phyloP scores from a whole-genome alignment of 2,329 filamentous ascomycete genomes.

The Xylaria sp. region DNA sequence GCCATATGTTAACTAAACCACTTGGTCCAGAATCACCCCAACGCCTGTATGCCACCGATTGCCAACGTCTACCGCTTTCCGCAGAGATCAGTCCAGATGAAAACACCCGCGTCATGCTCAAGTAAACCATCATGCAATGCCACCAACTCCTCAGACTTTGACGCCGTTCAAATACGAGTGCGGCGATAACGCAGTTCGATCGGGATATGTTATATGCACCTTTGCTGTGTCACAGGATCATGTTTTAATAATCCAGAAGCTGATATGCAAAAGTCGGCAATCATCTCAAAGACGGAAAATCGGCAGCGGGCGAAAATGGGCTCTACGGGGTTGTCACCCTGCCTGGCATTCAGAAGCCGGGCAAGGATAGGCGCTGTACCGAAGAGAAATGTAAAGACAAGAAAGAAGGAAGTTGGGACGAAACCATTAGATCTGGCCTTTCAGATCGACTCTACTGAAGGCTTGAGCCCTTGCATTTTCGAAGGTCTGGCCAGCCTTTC shows the following conservation, averaged over 20 bases:
- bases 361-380: constrained; percentile 17
- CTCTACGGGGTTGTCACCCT: constrained; percentile 33
- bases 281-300: constrained; percentile 23
- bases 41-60: constrained; percentile 37
- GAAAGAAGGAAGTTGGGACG: constrained; percentile 40
- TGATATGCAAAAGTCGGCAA: constrained; percentile 34
- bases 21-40: constrained; percentile 45
- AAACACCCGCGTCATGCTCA: constrained; percentile 25
- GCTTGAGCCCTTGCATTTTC: constrained; percentile 78
- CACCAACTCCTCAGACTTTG: constrained; percentile 28
- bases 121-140: constrained; percentile 17
- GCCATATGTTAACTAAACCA: constrained; percentile 41
- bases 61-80: constrained; percentile 27
- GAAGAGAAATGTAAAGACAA: constrained; percentile 36
- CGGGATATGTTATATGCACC: constrained; percentile 36
- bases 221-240: constrained; percentile 38
- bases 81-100: constrained; percentile 23
- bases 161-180: constrained; percentile 24
- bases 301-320: constrained; percentile 4
- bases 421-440: constrained; percentile 84
- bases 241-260: constrained; percentile 38
- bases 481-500: constrained; percentile 78
- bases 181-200: constrained; percentile 33
- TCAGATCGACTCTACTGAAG: constrained; percentile 92
- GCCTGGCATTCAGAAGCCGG: constrained; percentile 27